Conservation (phyloP, 768 basidiomycete genomes). For the Russula brevipes region DNA sequence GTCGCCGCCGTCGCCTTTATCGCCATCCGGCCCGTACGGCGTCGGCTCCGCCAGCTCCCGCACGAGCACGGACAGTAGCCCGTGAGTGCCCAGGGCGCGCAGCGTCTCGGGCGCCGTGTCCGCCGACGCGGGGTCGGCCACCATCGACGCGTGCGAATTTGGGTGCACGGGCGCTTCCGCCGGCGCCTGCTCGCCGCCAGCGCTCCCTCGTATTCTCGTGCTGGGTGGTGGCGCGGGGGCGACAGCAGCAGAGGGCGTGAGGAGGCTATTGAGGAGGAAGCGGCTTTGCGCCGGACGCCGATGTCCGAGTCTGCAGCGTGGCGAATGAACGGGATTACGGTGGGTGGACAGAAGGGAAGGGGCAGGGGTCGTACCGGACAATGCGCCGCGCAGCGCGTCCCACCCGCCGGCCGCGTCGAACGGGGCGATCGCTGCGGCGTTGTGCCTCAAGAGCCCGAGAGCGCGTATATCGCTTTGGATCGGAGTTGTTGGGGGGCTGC, state of each 20-base stretch:
- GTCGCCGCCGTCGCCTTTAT: conserved; percentile 53
- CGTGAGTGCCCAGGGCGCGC: conserved; percentile 43
- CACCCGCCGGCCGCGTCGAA: conserved; percentile 58
- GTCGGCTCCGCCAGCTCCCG: conserved; percentile 49
- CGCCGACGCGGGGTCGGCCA: conserved; percentile 49
- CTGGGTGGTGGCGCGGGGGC: not conserved
- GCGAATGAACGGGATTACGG: not conserved
- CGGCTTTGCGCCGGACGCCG: conserved; percentile 67
- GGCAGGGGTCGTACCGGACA: conserved; percentile 47
- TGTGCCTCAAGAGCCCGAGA: conserved; percentile 81
- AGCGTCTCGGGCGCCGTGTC: conserved; percentile 47
- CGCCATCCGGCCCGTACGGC: conserved; percentile 65
- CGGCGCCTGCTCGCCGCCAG: conserved; percentile 10
- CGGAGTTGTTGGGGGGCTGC: conserved; percentile 48
- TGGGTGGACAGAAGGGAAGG: not conserved
- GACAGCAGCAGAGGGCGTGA: conserved; percentile 42
- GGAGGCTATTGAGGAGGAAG: conserved; percentile 73
- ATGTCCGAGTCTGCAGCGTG: conserved; percentile 65
- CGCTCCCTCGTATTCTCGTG: conserved; percentile 24
- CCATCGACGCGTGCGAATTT: conserved; percentile 67
- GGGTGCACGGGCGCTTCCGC: conserved; percentile 46
- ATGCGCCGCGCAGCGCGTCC: conserved; percentile 50
- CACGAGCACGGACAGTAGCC: conserved; percentile 48
- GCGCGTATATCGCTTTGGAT: conserved; percentile 76
- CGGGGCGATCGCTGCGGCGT: conserved; percentile 53